Conservation (phyloP, 257 asterid genomes). For the Fraxinus americana region DNA sequence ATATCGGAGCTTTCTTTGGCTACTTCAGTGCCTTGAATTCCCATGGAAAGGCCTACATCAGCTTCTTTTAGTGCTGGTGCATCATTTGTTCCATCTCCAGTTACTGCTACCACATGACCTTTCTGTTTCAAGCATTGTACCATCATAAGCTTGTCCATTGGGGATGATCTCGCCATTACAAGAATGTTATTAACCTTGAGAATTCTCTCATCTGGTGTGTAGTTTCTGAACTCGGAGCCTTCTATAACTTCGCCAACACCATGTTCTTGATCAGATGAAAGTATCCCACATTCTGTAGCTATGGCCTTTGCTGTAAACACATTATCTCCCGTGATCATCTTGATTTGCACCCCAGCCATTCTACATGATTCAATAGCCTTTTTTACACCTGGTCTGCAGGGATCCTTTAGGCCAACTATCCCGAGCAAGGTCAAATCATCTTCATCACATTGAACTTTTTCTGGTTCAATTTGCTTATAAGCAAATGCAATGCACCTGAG, state of each 20-base stretch:
- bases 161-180: conserved; percentile 72
- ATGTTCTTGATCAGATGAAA: conserved; percentile 26
- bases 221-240: conserved; percentile 50
- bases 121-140: conserved; percentile 50
- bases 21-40: conserved; percentile 61
- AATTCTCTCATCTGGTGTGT: conserved; percentile 39
- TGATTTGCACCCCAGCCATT: conserved; percentile 58
- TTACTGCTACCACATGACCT: conserved; percentile 83
- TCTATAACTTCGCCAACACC: conserved; percentile 45
- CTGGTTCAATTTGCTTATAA: conserved; percentile 26
- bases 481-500: conserved; percentile 68
- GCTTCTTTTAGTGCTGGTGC: conserved; percentile 69
- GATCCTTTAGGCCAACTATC: conserved; percentile 55
- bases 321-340: conserved; percentile 66
- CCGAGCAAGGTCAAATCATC: conserved; percentile 49
- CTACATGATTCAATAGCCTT: conserved; percentile 54
- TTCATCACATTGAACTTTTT: conserved; percentile 21
- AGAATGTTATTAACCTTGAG: conserved; percentile 41
- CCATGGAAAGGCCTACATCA: conserved; percentile 63
- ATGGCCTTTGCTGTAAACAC: conserved; percentile 62
- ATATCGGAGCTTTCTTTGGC: conserved; percentile 76
- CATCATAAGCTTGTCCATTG: conserved; percentile 53
- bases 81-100: conserved; percentile 61
- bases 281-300: conserved; percentile 71
- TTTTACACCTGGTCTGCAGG: conserved; percentile 53